These are phyloP conservation scores for Dispira parvispora DNA, from an alignment of 192 early-diverging fungal species.

Conservation along the genomic window DNA sequence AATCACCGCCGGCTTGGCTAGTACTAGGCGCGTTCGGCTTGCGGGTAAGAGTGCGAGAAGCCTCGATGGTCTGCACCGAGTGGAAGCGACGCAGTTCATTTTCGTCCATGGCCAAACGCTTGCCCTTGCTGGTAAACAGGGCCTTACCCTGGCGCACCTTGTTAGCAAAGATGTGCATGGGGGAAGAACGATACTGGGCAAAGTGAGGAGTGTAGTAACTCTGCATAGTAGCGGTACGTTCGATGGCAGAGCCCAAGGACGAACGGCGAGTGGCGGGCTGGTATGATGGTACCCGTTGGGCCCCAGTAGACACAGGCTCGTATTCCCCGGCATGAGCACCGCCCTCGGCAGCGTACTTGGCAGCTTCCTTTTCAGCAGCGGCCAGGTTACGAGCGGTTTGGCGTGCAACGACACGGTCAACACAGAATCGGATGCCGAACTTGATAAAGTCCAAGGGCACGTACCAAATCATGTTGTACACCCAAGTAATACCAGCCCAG, in stretches of 20 bases:
- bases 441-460: constrained; percentile 62
- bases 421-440: constrained; percentile 41
- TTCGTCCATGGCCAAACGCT: constrained; percentile 37
- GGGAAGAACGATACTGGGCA: constrained; percentile 29
- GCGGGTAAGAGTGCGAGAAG: constrained; percentile 25
- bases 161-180: constrained; percentile 24
- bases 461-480: constrained; percentile 70
- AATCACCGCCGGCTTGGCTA: neutral
- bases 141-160: constrained; percentile 24
- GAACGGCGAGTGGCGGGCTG: constrained; percentile 27
- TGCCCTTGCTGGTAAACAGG: constrained; percentile 31
- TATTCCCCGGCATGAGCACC: neutral
- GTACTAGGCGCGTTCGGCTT: neutral
- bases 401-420: constrained; percentile 32
- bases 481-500: constrained; percentile 58
- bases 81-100: constrained; percentile 56
- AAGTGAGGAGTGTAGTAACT: constrained; percentile 45
- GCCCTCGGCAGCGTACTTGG: neutral
- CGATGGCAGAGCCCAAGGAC: constrained; percentile 33
- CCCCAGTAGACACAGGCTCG: constrained; percentile 18
- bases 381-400: constrained; percentile 14
- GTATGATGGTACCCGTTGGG: constrained; percentile 29
- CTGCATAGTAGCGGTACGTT: constrained; percentile 41
- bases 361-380: neutral
- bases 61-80: constrained; percentile 49